Evolutionary conservation across 2,329 filamentous ascomycete genomes (phyloP).

Genomic region (Pestalotiopsis sp.): DNA sequence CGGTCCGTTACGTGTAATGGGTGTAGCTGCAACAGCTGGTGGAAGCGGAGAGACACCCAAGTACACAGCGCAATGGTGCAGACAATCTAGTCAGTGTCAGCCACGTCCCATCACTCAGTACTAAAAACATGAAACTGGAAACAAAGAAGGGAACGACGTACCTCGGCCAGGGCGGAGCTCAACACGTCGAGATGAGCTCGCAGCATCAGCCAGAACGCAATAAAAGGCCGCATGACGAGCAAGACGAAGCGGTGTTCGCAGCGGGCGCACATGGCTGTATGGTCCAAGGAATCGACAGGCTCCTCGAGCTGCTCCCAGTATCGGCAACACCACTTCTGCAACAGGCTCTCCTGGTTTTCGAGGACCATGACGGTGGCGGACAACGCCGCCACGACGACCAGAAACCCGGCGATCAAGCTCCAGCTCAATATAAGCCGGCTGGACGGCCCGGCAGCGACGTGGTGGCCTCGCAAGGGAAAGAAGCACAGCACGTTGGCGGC

Average conservation of each 20-base stretch:
- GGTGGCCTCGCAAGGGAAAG: slow-evolving; percentile 18
- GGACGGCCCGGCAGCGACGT: background rate
- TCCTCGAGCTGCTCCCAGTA: slow-evolving; percentile 23
- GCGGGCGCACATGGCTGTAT: slow-evolving; percentile 21
- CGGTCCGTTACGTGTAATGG: background rate
- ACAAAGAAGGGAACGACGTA: background rate
- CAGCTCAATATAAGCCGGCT: slow-evolving; percentile 12
- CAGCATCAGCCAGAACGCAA: slow-evolving; percentile 25
- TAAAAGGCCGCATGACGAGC: slow-evolving; percentile 22
- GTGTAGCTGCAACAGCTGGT: background rate
- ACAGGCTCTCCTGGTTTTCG: slow-evolving; percentile 17
- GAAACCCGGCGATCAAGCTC: slow-evolving; percentile 13
- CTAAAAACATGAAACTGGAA: background rate
- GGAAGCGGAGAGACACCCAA: background rate
- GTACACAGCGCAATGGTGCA: background rate
- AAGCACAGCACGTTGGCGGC: slow-evolving; percentile 23
- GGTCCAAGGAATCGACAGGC: slow-evolving; percentile 16
- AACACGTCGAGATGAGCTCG: slow-evolving; percentile 23
- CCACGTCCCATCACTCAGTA: background rate
- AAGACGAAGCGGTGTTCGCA: slow-evolving; percentile 26
- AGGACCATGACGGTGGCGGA: slow-evolving; percentile 3
- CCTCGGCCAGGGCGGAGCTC: slow-evolving; percentile 22
- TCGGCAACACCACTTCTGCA: slow-evolving; percentile 22
- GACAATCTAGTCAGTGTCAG: background rate
- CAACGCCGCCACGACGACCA: slow-evolving; percentile 15